Percentiles rank a stretch among this genome's conserved stretches.
These are phyloP conservation scores for Carex arenaria DNA, from an alignment of 202 grass and related monocot genomes.

Conservation along the genomic window DNA sequence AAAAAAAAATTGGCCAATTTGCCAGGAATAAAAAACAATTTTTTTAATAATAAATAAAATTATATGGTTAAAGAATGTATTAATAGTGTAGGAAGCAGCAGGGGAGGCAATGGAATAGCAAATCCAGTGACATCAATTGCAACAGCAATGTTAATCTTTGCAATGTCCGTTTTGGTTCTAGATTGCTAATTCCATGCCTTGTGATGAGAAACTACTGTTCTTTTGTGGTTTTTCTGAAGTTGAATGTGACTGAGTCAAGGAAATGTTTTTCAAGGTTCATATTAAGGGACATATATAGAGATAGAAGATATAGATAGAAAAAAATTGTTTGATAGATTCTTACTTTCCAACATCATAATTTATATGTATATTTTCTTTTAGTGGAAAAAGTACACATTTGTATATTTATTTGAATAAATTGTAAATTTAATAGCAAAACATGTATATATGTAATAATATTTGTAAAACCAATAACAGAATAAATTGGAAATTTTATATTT, in stretches of 20 bases:
- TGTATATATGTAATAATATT: not conserved
- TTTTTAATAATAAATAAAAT: not conserved
- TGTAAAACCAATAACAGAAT: not conserved
- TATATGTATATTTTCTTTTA: not conserved
- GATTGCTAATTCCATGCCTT: not conserved
- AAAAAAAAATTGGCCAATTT: not conserved
- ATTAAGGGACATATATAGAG: not conserved
- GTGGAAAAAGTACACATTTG: not conserved
- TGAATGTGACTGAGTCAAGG: too few relatives aligned
- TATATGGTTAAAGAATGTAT: constrained; percentile 12
- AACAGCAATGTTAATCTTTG: constrained; percentile 8
- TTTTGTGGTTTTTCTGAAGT: not conserved
- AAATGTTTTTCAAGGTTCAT: not conserved
- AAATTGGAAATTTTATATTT: not conserved
- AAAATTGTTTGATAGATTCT: not conserved
- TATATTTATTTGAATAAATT: not conserved
- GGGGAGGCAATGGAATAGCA: constrained; percentile 1
- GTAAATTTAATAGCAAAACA: not conserved
- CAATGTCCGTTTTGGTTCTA: not conserved
- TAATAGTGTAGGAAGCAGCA: constrained; percentile 16
- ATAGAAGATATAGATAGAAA: not conserved
- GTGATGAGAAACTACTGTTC: not conserved
- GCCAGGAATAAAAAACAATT: not conserved
- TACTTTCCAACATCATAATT: not conserved
- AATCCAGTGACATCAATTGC: not conserved